Percentiles rank a stretch among this genome's conserved stretches.
These are phyloP conservation scores for Stachybotrys echinatus DNA, from an alignment of 2,329 filamentous ascomycete species.

Conservation along the genomic window DNA sequence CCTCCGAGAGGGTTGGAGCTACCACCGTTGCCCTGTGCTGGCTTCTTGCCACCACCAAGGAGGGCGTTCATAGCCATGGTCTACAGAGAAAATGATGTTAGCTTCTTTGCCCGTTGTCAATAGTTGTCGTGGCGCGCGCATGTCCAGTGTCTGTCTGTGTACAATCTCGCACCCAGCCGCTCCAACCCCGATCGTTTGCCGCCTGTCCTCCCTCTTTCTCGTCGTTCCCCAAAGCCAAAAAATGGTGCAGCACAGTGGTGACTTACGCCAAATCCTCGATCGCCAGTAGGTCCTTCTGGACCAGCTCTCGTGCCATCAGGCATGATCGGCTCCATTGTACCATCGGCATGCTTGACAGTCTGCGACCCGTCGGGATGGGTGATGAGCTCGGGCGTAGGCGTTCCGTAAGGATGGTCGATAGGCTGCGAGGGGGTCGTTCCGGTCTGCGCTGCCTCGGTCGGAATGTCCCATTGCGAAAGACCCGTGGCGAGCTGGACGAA, in stretches of 20 bases:
- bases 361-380: constrained; percentile 59
- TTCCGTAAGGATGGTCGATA: constrained; percentile 58
- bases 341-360: constrained; percentile 56
- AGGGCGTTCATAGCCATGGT: constrained; percentile 57
- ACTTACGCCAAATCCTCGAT: constrained; percentile 63
- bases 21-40: constrained; percentile 19
- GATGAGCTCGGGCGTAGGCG: constrained; percentile 50
- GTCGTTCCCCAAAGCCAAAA: too few species aligned
- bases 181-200: too few species aligned
- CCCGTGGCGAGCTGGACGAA: constrained; percentile 69
- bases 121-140: neutral
- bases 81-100: constrained; percentile 24
- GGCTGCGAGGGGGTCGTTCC: constrained; percentile 53
- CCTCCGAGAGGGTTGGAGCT: constrained; percentile 34
- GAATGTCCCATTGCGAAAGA: constrained; percentile 68
- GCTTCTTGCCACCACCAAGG: constrained; percentile 40
- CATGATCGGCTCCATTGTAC: constrained; percentile 54
- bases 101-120: neutral
- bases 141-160: too few species aligned
- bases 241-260: constrained; percentile 6
- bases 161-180: too few species aligned
- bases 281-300: constrained; percentile 46
- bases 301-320: constrained; percentile 47
- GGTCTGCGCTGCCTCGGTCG: constrained; percentile 57
- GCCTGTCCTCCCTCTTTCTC: too few species aligned